Evolutionary conservation across 176 grass and related monocot genomes (phyloP).

Genomic region (Hordeum vulgare): MorexV3_pseudomolecules_assembly NC_058520.1:479516090-479516589

Average conservation of each 20-base stretch:
- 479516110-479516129: not conserved
- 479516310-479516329: conserved; percentile 6
- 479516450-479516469: not conserved
- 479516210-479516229: conserved; percentile 36
- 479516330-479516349: not conserved
- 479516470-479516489: not conserved
- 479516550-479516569: not conserved
- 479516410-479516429: not conserved
- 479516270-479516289: conserved; percentile 41
- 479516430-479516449: conserved; percentile 9
- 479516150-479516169: conserved; percentile 18
- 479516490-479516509: not conserved
- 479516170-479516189: conserved; percentile 33
- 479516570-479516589: not conserved
- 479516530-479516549: not conserved
- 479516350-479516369: conserved; percentile 14
- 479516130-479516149: not conserved
- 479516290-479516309: conserved; percentile 37
- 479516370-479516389: not conserved
- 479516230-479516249: conserved; percentile 35
- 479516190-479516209: conserved; percentile 26
- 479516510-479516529: not conserved
- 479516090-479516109: not conserved
- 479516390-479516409: not conserved
- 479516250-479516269: conserved; percentile 23